Conservation (phyloP, 2,329 filamentous ascomycete genomes). For the Fusarium incarnatum region DNA sequence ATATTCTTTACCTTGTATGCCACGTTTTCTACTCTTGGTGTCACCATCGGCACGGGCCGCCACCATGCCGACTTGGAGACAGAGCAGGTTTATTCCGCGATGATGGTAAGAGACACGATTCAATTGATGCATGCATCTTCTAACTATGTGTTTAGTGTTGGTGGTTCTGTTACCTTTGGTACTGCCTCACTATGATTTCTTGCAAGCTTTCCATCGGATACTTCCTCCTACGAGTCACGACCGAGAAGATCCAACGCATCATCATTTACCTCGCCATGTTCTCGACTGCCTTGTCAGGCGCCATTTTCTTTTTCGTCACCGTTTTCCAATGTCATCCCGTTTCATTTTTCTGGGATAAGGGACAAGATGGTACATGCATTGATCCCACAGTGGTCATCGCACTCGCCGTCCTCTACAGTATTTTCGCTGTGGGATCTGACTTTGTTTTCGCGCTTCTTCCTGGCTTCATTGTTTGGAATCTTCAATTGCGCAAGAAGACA, state of each 20-base stretch:
- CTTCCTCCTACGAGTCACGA: constrained; percentile 51
- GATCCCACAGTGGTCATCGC: constrained; percentile 55
- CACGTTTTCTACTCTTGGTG: constrained; percentile 40
- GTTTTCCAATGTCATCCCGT: constrained; percentile 48
- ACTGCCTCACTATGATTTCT: constrained; percentile 43
- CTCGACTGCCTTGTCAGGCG: constrained; percentile 45
- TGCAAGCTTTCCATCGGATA: constrained; percentile 52
- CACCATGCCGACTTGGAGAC: constrained; percentile 47
- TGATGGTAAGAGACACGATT: constrained; percentile 45
- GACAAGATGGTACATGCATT: constrained; percentile 45
- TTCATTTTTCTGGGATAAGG: constrained; percentile 47
- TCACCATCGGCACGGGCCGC: constrained; percentile 52
- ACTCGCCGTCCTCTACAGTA: constrained; percentile 62
- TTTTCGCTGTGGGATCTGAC: constrained; percentile 59
- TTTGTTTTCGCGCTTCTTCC: constrained; percentile 62
- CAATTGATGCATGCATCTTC: not conserved
- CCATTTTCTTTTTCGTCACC: constrained; percentile 49
- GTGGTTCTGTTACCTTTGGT: constrained; percentile 49
- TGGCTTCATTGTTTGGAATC: constrained; percentile 62
- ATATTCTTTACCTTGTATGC: constrained; percentile 37
- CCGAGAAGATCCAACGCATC: constrained; percentile 30
- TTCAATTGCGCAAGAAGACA: constrained; percentile 62
- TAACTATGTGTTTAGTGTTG: constrained; percentile 34
- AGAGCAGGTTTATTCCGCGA: constrained; percentile 43
- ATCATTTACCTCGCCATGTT: constrained; percentile 48